Conservation (phyloP, 2,329 filamentous ascomycete genomes). For the Fusarium denticulatum region DNA sequence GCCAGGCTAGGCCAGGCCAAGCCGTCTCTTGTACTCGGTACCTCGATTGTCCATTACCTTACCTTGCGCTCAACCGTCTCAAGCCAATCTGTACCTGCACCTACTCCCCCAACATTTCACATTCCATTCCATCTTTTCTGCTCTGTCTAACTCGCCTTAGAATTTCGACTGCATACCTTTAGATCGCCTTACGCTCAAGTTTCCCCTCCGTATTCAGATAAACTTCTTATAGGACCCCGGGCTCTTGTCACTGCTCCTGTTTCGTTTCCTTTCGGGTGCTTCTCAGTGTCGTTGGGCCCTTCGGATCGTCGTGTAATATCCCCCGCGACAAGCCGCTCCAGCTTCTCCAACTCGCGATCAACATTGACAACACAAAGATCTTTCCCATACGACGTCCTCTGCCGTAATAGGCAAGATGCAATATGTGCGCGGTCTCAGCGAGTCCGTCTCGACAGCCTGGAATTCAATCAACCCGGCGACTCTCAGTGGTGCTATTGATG, state of each 20-base stretch:
- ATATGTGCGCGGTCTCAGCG: slow-evolving; percentile 95
- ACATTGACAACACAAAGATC: background rate
- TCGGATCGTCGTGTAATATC: slow-evolving; percentile 24
- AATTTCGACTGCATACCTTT: slow-evolving; percentile 21
- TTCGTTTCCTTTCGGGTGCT: slow-evolving; percentile 6
- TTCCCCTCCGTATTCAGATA: slow-evolving; percentile 6
- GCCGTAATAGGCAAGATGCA: slow-evolving; percentile 71
- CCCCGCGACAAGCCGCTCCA: slow-evolving; percentile 27
- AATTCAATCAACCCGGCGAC: slow-evolving; percentile 99
- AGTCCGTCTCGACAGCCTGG: slow-evolving; percentile 97
- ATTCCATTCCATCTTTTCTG: slow-evolving; percentile 28
- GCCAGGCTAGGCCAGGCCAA: background rate
- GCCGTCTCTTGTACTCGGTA: slow-evolving; percentile 25
- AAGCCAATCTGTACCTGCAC: slow-evolving; percentile 9
- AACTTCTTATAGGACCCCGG: slow-evolving; percentile 18
- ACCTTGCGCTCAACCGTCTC: slow-evolving; percentile 15
- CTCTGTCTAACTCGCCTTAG: background rate
- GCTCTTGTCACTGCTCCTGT: slow-evolving; percentile 1
- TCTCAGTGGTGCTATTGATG: slow-evolving; percentile 96
- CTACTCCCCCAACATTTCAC: slow-evolving; percentile 34
- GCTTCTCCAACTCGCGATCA: slow-evolving; percentile 5
- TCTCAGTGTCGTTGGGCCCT: slow-evolving; percentile 3
- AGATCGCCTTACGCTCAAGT: background rate
- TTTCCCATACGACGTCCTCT: slow-evolving; percentile 6
- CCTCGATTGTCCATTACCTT: background rate